Conservation (phyloP, 2,329 filamentous ascomycete genomes). For the Pseudocercospora pini-densiflorae region DNA sequence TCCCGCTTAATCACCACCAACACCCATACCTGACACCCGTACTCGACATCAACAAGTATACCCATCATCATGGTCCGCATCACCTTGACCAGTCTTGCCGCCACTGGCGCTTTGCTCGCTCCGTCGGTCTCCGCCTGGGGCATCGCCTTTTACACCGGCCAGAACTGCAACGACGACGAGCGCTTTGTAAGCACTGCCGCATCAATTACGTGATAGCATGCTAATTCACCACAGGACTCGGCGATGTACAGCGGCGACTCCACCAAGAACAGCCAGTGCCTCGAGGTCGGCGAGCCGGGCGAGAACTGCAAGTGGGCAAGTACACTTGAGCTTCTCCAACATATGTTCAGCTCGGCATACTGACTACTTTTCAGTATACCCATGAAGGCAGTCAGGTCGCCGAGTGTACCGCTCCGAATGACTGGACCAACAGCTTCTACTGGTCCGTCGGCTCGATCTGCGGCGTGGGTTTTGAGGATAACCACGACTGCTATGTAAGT, state of each 20-base stretch:
- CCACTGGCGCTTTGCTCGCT: not conserved
- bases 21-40: too few relatives aligned
- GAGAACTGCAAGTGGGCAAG: conserved; percentile 5
- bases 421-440: not conserved
- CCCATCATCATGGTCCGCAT: not conserved
- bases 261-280: not conserved
- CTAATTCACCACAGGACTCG: not conserved
- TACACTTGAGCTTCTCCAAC: not conserved
- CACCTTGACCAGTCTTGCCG: not conserved
- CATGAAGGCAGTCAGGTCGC: not conserved
- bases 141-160: not conserved
- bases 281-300: conserved; percentile 2
- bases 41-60: too few relatives aligned
- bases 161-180: not conserved
- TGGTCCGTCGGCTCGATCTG: conserved; percentile 3
- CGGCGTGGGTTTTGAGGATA: not conserved
- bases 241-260: not conserved
- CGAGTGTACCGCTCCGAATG: not conserved
- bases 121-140: not conserved
- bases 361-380: not conserved
- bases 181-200: not conserved
- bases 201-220: not conserved
- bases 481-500: conserved; percentile 1
- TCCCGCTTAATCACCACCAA: not conserved
- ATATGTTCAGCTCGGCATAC: not conserved